phyloP scores from a whole-genome alignment of 1,284 basidiomycete genomes.

The Kalmanozyma brasiliensis region DNA sequence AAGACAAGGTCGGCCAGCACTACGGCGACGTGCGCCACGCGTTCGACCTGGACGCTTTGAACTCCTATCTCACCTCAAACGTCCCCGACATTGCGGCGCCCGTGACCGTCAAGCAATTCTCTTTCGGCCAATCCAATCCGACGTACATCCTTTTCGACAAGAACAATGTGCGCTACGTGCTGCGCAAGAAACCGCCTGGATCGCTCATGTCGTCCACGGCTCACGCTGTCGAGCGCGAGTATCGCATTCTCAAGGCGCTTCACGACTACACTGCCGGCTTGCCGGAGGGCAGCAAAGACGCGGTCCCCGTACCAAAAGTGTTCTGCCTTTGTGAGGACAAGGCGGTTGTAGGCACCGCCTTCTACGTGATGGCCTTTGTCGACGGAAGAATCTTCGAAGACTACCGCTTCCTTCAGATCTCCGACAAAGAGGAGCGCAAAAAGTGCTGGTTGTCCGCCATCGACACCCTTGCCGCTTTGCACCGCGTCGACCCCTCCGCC shows the following conservation, averaged over 20 bases:
- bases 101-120: conserved; percentile 88
- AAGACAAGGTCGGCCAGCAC: conserved; percentile 48
- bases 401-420: conserved; percentile 73
- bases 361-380: conserved; percentile 95
- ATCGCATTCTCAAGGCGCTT: conserved; percentile 77
- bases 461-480: conserved; percentile 79
- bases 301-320: conserved; percentile 86
- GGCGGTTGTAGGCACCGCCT: conserved; percentile 83
- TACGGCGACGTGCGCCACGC: conserved; percentile 55
- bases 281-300: conserved; percentile 34
- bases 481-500: conserved; percentile 76
- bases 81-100: conserved; percentile 76
- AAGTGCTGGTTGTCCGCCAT: conserved; percentile 71
- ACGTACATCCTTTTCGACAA: conserved; percentile 80
- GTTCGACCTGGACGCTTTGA: conserved; percentile 44
- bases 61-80: conserved; percentile 74
- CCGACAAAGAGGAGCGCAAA: conserved; percentile 72
- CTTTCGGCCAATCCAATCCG: conserved; percentile 80
- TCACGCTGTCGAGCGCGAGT: conserved; percentile 94
- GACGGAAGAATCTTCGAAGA: conserved; percentile 90
- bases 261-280: conserved; percentile 30
- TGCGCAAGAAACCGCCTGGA: conserved; percentile 93
- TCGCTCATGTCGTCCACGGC: conserved; percentile 85
- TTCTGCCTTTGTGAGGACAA: conserved; percentile 78
- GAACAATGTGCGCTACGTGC: conserved; percentile 78